These are phyloP conservation scores for Boletus fagicola DNA, from an alignment of 768 basidiomycete genomes.

Conservation along the genomic window DNA sequence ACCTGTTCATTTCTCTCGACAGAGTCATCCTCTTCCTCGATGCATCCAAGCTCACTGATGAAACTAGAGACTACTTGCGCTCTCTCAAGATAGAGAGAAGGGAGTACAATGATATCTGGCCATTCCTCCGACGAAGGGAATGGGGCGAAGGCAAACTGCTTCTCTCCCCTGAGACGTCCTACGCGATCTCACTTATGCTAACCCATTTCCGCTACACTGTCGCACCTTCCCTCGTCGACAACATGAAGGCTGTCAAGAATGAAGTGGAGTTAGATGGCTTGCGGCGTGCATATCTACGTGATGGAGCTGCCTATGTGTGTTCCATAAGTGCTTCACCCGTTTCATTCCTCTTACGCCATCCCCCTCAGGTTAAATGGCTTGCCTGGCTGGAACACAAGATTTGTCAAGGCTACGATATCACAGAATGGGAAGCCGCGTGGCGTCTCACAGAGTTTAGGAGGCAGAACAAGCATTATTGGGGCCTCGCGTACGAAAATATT, in stretches of 20 bases:
- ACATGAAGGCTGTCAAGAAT: slow-evolving; percentile 88
- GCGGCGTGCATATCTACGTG: slow-evolving; percentile 80
- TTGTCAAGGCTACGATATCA: slow-evolving; percentile 72
- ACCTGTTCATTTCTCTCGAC: slow-evolving; percentile 69
- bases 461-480: slow-evolving; percentile 72
- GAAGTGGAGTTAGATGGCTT: slow-evolving; percentile 80
- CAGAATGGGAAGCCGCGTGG: slow-evolving; percentile 90
- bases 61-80: slow-evolving; percentile 58
- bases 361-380: slow-evolving; percentile 66
- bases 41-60: slow-evolving; percentile 54
- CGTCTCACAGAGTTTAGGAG: slow-evolving; percentile 75
- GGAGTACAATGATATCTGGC: slow-evolving; percentile 79
- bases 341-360: slow-evolving; percentile 12
- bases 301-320: slow-evolving; percentile 82
- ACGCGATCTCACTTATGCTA: slow-evolving; percentile 82
- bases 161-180: slow-evolving; percentile 71
- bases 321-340: slow-evolving; percentile 8
- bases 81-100: slow-evolving; percentile 54
- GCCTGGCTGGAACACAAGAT: slow-evolving; percentile 89
- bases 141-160: slow-evolving; percentile 83
- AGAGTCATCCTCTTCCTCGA: slow-evolving; percentile 78
- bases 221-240: slow-evolving; percentile 65
- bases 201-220: slow-evolving; percentile 81
- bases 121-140: slow-evolving; percentile 67
- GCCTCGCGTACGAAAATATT: slow-evolving; percentile 87